Conservation (phyloP, 1,284 basidiomycete genomes). For the Ustilago vetiveriae region DNA sequence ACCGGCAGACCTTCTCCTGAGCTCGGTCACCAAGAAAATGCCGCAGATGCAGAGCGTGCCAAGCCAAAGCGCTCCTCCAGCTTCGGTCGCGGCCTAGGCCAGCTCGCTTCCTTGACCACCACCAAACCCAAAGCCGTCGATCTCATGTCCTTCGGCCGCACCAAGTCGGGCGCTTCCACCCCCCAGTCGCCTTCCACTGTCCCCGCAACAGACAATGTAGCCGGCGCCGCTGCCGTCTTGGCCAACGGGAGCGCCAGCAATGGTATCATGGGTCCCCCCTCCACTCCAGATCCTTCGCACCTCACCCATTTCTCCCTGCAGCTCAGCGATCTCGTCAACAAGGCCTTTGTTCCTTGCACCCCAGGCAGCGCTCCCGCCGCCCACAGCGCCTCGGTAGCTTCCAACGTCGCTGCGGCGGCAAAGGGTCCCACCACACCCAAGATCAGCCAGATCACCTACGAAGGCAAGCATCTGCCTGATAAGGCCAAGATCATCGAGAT, state of each 20-base stretch:
- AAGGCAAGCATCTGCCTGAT: conserved; percentile 57
- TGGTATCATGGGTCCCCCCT: conserved; percentile 40
- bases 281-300: conserved; percentile 57
- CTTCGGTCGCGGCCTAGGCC: conserved; percentile 54
- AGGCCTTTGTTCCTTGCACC: conserved; percentile 58
- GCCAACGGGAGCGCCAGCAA: conserved; percentile 11
- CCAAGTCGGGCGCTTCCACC: conserved; percentile 39
- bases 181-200: conserved; percentile 24
- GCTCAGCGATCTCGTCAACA: conserved; percentile 65
- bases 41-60: conserved; percentile 21
- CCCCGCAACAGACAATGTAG: conserved; percentile 15
- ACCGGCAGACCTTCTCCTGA: conserved; percentile 25
- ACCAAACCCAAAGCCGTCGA: conserved; percentile 51
- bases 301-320: conserved; percentile 60
- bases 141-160: conserved; percentile 34
- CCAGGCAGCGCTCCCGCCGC: conserved; percentile 14
- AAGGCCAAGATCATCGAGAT: conserved; percentile 59
- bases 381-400: conserved; percentile 28
- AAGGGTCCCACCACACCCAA: conserved; percentile 46
- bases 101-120: conserved; percentile 48
- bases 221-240: conserved; percentile 29
- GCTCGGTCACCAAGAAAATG: conserved; percentile 11
- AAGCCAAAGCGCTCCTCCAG: conserved; percentile 57
- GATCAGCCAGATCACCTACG: conserved; percentile 56
- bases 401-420: conserved; percentile 48